Percentiles rank a stretch among this genome's conserved stretches.
These are phyloP conservation scores for Candida tibetensis DNA, from an alignment of 805 yeast species.

Conservation along the genomic window DNA sequence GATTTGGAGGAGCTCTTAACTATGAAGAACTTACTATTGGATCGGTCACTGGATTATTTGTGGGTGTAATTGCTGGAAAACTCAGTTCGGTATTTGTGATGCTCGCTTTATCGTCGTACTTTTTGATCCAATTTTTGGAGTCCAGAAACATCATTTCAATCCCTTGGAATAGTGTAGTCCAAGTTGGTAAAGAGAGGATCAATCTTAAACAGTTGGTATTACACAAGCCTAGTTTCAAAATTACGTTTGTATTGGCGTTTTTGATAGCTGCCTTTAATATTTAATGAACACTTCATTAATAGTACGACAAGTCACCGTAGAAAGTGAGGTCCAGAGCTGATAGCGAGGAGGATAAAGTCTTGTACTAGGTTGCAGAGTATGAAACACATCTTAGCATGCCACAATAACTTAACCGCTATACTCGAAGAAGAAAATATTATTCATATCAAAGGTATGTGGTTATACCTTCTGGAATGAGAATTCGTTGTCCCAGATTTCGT, in stretches of 20 bases:
- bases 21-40: slow-evolving; percentile 65
- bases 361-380: too few species aligned
- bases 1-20: slow-evolving; percentile 47
- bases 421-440: too few species aligned
- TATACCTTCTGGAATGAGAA: too few species aligned
- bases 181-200: slow-evolving; percentile 32
- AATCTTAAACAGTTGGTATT: slow-evolving; percentile 52
- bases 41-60: slow-evolving; percentile 55
- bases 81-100: slow-evolving; percentile 53
- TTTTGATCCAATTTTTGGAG: slow-evolving; percentile 52
- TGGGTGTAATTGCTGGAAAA: slow-evolving; percentile 62
- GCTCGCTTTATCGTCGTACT: slow-evolving; percentile 41
- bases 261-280: slow-evolving; percentile 58
- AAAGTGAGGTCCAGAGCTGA: too few species aligned
- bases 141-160: slow-evolving; percentile 51
- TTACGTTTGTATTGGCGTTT: slow-evolving; percentile 53
- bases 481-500: too few species aligned
- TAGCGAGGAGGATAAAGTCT: too few species aligned
- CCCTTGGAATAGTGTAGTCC: slow-evolving; percentile 39
- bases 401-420: too few species aligned
- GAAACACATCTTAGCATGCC: too few species aligned
- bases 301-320: too few species aligned
- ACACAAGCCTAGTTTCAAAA: slow-evolving; percentile 60
- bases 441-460: too few species aligned
- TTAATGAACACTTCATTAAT: too few species aligned